These are phyloP conservation scores for Exophiala bonariae DNA, from an alignment of 2,329 filamentous ascomycete genomes.

Conservation along the genomic window DNA sequence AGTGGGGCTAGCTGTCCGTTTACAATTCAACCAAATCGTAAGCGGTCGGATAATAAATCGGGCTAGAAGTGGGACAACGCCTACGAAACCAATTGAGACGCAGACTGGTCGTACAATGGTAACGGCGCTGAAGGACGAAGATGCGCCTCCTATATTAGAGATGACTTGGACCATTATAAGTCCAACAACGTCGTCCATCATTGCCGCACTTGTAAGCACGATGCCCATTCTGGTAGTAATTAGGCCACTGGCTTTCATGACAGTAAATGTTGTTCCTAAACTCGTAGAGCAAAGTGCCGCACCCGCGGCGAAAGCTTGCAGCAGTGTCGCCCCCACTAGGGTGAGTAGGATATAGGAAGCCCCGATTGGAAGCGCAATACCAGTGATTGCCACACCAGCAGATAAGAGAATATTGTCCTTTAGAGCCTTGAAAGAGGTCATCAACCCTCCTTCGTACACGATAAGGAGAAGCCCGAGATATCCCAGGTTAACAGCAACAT, in stretches of 20 bases:
- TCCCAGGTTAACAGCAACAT: slow-evolving; percentile 63
- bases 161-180: slow-evolving; percentile 77
- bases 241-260: slow-evolving; percentile 62
- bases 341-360: slow-evolving; percentile 62
- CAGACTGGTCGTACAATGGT: slow-evolving; percentile 53
- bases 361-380: slow-evolving; percentile 63
- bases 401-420: slow-evolving; percentile 64
- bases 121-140: slow-evolving; percentile 35
- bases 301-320: slow-evolving; percentile 71
- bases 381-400: slow-evolving; percentile 62
- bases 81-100: slow-evolving; percentile 44
- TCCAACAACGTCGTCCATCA: slow-evolving; percentile 75
- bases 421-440: slow-evolving; percentile 54
- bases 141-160: slow-evolving; percentile 57
- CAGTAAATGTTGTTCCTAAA: slow-evolving; percentile 69
- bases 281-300: slow-evolving; percentile 73
- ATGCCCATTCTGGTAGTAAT: slow-evolving; percentile 56
- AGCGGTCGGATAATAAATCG: slow-evolving; percentile 25
- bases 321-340: slow-evolving; percentile 50
- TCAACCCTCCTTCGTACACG: slow-evolving; percentile 69
- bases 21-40: not conserved
- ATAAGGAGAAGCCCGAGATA: slow-evolving; percentile 72
- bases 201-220: slow-evolving; percentile 70
- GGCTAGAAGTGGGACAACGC: slow-evolving; percentile 32
- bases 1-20: not conserved